Evolutionary conservation across 345 rosid genomes (phyloP).

Genomic region (Trapa bicornis): DNA sequence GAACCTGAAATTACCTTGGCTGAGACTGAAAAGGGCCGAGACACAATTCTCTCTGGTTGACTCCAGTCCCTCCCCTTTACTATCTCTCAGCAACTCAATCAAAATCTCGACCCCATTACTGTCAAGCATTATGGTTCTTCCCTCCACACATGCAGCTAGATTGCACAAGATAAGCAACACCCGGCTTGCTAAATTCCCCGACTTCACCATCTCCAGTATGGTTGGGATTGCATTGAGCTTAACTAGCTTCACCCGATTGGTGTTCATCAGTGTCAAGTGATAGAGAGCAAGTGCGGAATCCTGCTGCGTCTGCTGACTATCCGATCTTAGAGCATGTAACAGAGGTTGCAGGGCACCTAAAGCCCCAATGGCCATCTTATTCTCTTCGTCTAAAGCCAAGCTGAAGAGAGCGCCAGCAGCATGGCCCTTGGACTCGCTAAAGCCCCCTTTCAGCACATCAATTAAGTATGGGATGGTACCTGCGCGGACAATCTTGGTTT

Average conservation of each 20-base stretch:
- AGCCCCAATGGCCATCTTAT: constrained; percentile 73
- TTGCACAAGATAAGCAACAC: constrained; percentile 48
- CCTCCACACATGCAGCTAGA: constrained; percentile 53
- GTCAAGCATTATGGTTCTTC: constrained; percentile 60
- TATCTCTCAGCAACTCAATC: constrained; percentile 40
- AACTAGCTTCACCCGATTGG: constrained; percentile 49
- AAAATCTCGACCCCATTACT: constrained; percentile 51
- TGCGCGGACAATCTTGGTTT: constrained; percentile 54
- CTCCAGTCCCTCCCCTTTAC: constrained; percentile 26
- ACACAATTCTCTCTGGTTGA: constrained; percentile 54
- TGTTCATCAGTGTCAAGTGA: constrained; percentile 50
- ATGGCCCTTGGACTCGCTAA: constrained; percentile 59
- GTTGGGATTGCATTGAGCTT: constrained; percentile 50
- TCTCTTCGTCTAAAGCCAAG: constrained; percentile 63
- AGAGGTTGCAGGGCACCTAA: constrained; percentile 74
- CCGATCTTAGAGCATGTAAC: constrained; percentile 48
- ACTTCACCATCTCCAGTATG: constrained; percentile 42
- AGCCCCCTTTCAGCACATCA: constrained; percentile 55
- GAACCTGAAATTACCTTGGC: constrained; percentile 64
- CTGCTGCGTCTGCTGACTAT: constrained; percentile 44
- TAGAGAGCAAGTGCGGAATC: constrained; percentile 77
- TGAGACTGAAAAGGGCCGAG: constrained; percentile 40
- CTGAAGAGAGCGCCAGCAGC: constrained; percentile 78
- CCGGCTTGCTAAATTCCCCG: constrained; percentile 35
- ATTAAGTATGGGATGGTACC: constrained; percentile 58